Evolutionary conservation across 2,329 filamentous ascomycete species (phyloP), one percentile per base, ranked within the genome.

Genomic region (Neonectria neomacrospora): DNA sequence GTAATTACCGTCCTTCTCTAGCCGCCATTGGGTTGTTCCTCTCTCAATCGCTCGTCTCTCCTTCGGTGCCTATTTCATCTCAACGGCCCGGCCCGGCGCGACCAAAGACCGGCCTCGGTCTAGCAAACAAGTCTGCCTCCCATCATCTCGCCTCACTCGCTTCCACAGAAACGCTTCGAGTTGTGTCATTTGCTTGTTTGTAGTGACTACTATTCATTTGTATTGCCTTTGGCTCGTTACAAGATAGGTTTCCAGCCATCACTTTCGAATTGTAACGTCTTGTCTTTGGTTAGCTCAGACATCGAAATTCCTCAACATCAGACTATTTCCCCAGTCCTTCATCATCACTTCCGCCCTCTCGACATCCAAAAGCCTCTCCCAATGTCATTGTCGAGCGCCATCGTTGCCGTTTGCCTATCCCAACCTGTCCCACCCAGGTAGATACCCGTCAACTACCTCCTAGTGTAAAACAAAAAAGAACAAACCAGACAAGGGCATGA

Each of bases 381-480:
- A 63, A 58, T 54, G 39, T 58, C 61, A 32, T 61, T 47, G 34
- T 60, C 59, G 52, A 61, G 54, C 50, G 32, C 23, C 58, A 45
- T 44, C 23, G 20, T 58, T 59, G 51, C 48, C 47, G 50, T 47
- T 59, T 55, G 63, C 66, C 26, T 72, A 69, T 68, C 61, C 64
- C 65, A 63, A 70, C 69, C 68, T 61, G 65, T 66, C 63, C 58
- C 54, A 63, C 54, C 41, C 68, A 51, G 60, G 65, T 41, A 54
- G 57, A 51, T 41, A 48, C 50, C 62, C 58, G 53, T 37, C 47
- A 42, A 51, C 61, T 41, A 54, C 63, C 45, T 65, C 64, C 54
- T 56, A 61, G 52, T 66, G 65, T 69, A 41, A 64, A 67, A 65
- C 63, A 73, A 65, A 64, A 61, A 48, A 56, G 63, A 58, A 67